phyloP scores from a whole-genome alignment of 2,329 filamentous ascomycete species.

The Colletotrichum sp. region DNA sequence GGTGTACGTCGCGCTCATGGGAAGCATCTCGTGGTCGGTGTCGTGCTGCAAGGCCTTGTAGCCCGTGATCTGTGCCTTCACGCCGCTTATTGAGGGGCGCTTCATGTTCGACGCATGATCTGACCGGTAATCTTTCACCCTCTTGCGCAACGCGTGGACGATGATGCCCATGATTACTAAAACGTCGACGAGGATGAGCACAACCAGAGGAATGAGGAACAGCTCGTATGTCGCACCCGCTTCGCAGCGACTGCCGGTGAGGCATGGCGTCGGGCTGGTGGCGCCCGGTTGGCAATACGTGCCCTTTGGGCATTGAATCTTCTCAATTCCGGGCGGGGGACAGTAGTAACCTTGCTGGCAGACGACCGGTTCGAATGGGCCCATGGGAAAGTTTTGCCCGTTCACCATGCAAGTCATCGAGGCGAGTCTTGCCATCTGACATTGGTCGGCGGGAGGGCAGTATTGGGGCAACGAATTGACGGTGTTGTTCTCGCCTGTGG shows the following conservation, averaged over 20 bases:
- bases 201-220: slow-evolving; percentile 45
- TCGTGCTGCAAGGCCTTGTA: slow-evolving; percentile 38
- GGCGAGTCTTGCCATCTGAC: slow-evolving; percentile 40
- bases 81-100: slow-evolving; percentile 26
- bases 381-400: slow-evolving; percentile 45
- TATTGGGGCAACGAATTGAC: slow-evolving; percentile 51
- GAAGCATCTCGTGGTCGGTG: slow-evolving; percentile 39
- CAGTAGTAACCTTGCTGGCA: slow-evolving; percentile 57
- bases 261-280: slow-evolving; percentile 51
- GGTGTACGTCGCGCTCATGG: slow-evolving; percentile 36
- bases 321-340: slow-evolving; percentile 42
- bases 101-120: neutral
- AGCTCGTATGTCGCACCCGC: slow-evolving; percentile 46
- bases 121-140: slow-evolving; percentile 25
- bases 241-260: slow-evolving; percentile 49
- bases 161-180: slow-evolving; percentile 41
- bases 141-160: slow-evolving; percentile 37
- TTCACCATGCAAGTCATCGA: slow-evolving; percentile 36
- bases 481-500: slow-evolving; percentile 47
- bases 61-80: slow-evolving; percentile 34
- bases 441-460: slow-evolving; percentile 43
- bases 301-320: slow-evolving; percentile 49
- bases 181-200: slow-evolving; percentile 49
- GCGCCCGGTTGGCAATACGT: slow-evolving; percentile 58
- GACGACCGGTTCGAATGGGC: slow-evolving; percentile 55